Conservation (phyloP, 805 yeast genomes). For the Starmerella floris region DNA sequence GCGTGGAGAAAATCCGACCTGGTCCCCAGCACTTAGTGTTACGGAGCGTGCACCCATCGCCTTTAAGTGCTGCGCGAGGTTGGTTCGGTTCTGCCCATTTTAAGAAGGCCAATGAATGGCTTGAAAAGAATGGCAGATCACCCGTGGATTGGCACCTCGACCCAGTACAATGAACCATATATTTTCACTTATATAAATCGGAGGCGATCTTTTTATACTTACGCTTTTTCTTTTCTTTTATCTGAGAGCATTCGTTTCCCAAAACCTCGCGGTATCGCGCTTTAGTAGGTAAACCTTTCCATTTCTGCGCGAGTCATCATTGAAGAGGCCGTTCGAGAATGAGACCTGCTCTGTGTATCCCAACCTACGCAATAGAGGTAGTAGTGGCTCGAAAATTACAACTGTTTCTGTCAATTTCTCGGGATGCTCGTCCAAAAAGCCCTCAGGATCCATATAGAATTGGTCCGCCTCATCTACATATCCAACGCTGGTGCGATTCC, state of each 20-base stretch:
- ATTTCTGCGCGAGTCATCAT: conserved; percentile 69
- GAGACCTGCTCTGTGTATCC: conserved; percentile 32
- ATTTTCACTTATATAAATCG: too few species aligned
- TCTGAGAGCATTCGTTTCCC: too few species aligned
- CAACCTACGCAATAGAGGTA: conserved; percentile 29
- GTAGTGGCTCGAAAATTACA: conserved; percentile 54
- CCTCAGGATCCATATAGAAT: conserved; percentile 53
- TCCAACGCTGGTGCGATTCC: conserved; percentile 9
- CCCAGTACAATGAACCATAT: too few species aligned
- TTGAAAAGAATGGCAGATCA: conserved; percentile 34
- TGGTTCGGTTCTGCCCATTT: conserved; percentile 72
- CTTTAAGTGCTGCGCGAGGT: conserved; percentile 78
- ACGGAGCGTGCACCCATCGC: conserved; percentile 84
- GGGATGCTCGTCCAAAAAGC: conserved; percentile 44
- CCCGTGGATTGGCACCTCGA: conserved; percentile 49
- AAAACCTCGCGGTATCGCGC: too few species aligned
- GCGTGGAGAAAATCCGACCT: conserved; percentile 35
- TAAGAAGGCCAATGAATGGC: conserved; percentile 64
- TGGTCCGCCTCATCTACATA: conserved; percentile 82
- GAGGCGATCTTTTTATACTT: too few species aligned
- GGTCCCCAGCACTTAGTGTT: conserved; percentile 35
- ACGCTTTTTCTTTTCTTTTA: too few species aligned
- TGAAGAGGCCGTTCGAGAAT: conserved; percentile 65
- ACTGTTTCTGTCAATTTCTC: conserved; percentile 30
- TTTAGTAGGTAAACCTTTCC: conserved; percentile 65